Percentiles rank a stretch among this genome's conserved stretches.
Evolutionary conservation across 2,329 filamentous ascomycete genomes (phyloP).

Genomic region (Xylaria sp.): DNA sequence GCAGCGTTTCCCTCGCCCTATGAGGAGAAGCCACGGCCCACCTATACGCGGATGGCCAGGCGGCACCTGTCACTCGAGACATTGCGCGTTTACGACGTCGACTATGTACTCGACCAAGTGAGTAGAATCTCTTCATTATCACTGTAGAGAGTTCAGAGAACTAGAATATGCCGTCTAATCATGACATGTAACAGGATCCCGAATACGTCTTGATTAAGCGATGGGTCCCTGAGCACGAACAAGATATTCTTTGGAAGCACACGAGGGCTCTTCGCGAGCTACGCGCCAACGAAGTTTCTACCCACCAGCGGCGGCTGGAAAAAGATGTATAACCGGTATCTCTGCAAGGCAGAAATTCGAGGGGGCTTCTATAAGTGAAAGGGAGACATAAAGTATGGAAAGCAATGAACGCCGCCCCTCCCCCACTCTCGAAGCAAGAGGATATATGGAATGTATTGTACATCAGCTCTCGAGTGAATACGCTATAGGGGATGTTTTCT

Average conservation of each 20-base stretch:
- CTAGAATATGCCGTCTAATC: slow-evolving; percentile 48
- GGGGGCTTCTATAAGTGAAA: no score
- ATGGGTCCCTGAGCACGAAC: slow-evolving; percentile 73
- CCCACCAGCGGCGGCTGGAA: background rate
- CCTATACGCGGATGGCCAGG: slow-evolving; percentile 68
- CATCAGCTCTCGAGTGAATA: no score
- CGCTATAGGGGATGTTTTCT: no score
- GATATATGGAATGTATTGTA: no score
- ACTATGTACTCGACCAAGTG: slow-evolving; percentile 64
- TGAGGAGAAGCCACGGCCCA: slow-evolving; percentile 49
- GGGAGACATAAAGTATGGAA: no score
- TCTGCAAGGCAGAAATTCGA: no score
- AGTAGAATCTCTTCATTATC: slow-evolving; percentile 36
- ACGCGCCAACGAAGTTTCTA: slow-evolving; percentile 34
- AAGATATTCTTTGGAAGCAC: slow-evolving; percentile 74
- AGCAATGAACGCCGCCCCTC: no score
- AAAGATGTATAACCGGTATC: no score
- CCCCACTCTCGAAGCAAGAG: no score
- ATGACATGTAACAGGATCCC: slow-evolving; percentile 54
- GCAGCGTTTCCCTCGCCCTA: no score
- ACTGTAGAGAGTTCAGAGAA: slow-evolving; percentile 55
- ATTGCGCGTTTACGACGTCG: slow-evolving; percentile 58
- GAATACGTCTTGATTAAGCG: slow-evolving; percentile 75
- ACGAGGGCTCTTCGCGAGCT: slow-evolving; percentile 66
- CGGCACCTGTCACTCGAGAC: slow-evolving; percentile 68